phyloP scores from a whole-genome alignment of 73 alveolate species.

The Stentor roeselii region DNA sequence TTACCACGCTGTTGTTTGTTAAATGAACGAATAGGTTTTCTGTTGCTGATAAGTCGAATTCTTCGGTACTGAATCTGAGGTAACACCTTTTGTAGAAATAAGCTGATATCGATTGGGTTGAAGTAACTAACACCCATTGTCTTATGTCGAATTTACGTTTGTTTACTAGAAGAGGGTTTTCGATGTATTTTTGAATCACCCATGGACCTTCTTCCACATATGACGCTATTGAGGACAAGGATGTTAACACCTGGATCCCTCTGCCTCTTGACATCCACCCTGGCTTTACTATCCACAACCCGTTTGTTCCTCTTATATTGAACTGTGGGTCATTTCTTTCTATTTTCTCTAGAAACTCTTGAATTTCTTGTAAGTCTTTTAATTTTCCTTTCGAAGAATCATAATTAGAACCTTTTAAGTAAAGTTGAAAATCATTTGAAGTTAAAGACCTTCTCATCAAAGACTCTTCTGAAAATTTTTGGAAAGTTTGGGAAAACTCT shows the following conservation, averaged over 20 bases:
- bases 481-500: neutral
- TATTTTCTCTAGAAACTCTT: neutral
- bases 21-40: conserved; percentile 46
- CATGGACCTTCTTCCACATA: conserved; percentile 48
- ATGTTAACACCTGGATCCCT: conserved; percentile 69
- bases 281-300: conserved; percentile 81
- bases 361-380: neutral
- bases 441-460: neutral
- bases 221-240: conserved; percentile 46
- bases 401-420: too few relatives aligned
- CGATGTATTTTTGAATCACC: conserved; percentile 78
- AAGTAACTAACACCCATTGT: conserved; percentile 65
- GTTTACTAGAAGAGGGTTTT: conserved; percentile 57
- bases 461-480: neutral
- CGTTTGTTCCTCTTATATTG: conserved; percentile 22
- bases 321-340: conserved; percentile 21
- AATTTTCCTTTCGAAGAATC: neutral
- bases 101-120: conserved; percentile 37
- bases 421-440: neutral
- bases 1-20: conserved; percentile 50
- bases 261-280: conserved; percentile 76
- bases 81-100: conserved; percentile 35
- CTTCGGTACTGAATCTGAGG: conserved; percentile 16
- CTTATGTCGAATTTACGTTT: conserved; percentile 67
- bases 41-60: conserved; percentile 19